Base-by-base conservation (phyloP, 192 early-diverging fungal species). In the Umbelopsis vinacea region DNA sequence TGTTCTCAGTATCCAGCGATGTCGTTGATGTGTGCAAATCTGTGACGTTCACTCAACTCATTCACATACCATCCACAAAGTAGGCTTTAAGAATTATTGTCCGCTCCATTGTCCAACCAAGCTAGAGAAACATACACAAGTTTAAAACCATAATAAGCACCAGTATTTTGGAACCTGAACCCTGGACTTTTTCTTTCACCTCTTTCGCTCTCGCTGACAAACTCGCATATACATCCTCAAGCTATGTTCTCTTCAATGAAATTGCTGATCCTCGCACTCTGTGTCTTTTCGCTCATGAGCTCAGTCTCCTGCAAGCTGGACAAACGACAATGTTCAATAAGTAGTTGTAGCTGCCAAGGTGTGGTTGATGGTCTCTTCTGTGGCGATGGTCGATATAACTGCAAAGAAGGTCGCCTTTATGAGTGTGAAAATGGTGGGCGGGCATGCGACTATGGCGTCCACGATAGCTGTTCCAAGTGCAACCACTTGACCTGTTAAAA, bases 341-440 rank as follows among this genome's bases (percentile, higher is more conserved):
- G 57, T 12, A 12, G 33, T 11, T 63, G 57, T 6, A 38, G 29
- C 12, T 63, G 57, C 19, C 26, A 63, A 19, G 57, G 57, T 35
- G 26, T 63, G 17, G 33, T 37, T 7, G 57, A 63, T 33, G 57
- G 57, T n/a, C 10, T 63, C 3, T 63, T 63, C 17, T 63, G 57
- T 19, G 57, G 57, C 33, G 57, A 63, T 19, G 57, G 57, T n/a
- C 57, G 57, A 33, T 63, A 63, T 29, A 33, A 63, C 17, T 63
- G 57, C 12, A 6, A 5, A 17, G 24, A 29, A 19, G 57, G 57
- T 8, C 57, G 33, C 19, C 26, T 63, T 12, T 63, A 38, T 63
- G 29, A 63, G 15, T 63, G 57, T 37, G 11, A 63, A 14, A 29
- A 63, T 17, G 57, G 57, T 26, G 29, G 29, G 19, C 11, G 17